Conservation (phyloP, 2,329 filamentous ascomycete species). For the Clarireedia sp. region DNA sequence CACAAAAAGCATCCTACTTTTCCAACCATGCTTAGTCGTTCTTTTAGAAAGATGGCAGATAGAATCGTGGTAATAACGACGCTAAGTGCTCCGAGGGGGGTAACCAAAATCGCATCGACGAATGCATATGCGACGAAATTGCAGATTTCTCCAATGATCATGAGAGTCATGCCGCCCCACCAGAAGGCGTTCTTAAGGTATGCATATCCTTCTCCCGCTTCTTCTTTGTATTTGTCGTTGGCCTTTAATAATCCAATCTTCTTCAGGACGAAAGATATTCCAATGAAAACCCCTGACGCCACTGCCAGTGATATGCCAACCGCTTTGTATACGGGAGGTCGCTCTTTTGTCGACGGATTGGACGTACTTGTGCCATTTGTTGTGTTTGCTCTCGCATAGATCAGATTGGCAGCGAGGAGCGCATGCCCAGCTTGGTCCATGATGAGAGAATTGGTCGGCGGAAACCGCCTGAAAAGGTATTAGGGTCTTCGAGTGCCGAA, state of each 20-base stretch:
- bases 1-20: slow-evolving; percentile 95
- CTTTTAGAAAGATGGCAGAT: slow-evolving; percentile 91
- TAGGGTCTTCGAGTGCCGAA: background rate
- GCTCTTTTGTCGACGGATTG: slow-evolving; percentile 14
- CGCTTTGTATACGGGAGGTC: slow-evolving; percentile 58
- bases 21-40: slow-evolving; percentile 88
- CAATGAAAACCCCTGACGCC: slow-evolving; percentile 85
- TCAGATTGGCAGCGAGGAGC: slow-evolving; percentile 32
- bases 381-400: slow-evolving; percentile 38
- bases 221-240: slow-evolving; percentile 94
- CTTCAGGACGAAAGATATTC: slow-evolving; percentile 89
- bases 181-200: slow-evolving; percentile 93
- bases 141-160: slow-evolving; percentile 94
- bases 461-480: slow-evolving; percentile 6
- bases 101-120: slow-evolving; percentile 91
- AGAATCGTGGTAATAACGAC: slow-evolving; percentile 89
- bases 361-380: slow-evolving; percentile 24
- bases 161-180: slow-evolving; percentile 93
- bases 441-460: slow-evolving; percentile 15
- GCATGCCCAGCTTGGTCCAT: slow-evolving; percentile 34
- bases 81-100: slow-evolving; percentile 80
- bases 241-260: slow-evolving; percentile 86
- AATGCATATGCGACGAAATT: slow-evolving; percentile 98
- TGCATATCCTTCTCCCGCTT: slow-evolving; percentile 91
- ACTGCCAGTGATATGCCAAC: slow-evolving; percentile 82